A percentile compares a stretch with the other conserved stretches of the same genome.
Evolutionary conservation across 2,329 filamentous ascomycete genomes (phyloP).

Genomic region (Alternaria sp.): DNA sequence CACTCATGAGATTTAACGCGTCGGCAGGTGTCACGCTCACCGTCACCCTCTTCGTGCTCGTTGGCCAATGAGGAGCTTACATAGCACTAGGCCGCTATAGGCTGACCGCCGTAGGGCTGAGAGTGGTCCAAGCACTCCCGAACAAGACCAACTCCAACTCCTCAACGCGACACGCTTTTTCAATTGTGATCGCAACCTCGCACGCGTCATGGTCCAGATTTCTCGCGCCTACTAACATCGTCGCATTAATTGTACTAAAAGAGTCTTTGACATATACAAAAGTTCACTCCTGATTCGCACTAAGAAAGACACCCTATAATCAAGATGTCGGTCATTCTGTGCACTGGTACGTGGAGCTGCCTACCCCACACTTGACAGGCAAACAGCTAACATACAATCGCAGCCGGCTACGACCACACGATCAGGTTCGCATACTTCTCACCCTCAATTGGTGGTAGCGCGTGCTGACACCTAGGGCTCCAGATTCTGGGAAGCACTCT

Average conservation of each 20-base stretch:
- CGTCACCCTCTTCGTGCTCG: neutral
- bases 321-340: conserved; percentile 71
- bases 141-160: conserved; percentile 18
- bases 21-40: neutral
- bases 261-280: neutral
- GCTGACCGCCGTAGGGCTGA: conserved; percentile 22
- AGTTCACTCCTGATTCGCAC: neutral
- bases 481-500: conserved; percentile 98
- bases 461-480: conserved; percentile 25
- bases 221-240: conserved; percentile 3
- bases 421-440: conserved; percentile 65
- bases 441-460: neutral
- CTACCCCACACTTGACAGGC: conserved; percentile 21
- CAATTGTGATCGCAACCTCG: conserved; percentile 12
- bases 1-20: neutral
- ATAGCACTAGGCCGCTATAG: conserved; percentile 12
- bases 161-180: conserved; percentile 8
- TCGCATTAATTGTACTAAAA: conserved; percentile 8
- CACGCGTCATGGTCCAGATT: conserved; percentile 11
- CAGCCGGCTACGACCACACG: conserved; percentile 78
- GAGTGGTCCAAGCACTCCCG: conserved; percentile 21
- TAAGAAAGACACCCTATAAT: neutral
- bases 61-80: neutral
- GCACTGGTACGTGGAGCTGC: conserved; percentile 63
- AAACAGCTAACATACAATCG: conserved; percentile 31